Evolutionary conservation across 306 rosid species (phyloP).

Genomic region (Sicyos baderoa): DNA sequence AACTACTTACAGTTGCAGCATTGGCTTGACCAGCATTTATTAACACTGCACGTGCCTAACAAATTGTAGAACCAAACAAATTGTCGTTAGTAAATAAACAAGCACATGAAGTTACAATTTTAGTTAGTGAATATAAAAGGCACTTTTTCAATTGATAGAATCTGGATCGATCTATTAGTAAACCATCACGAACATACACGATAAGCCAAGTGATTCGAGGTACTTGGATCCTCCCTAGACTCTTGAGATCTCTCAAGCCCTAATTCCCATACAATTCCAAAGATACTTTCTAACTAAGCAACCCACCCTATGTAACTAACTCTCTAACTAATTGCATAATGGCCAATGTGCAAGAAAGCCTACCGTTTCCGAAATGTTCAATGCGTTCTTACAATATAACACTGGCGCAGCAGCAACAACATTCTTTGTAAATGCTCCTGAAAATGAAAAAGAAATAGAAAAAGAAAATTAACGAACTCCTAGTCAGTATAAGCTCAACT

Average conservation of each 20-base stretch:
- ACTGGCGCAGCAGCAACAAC: conserved; percentile 98
- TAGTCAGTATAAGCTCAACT: not conserved
- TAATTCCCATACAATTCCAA: too few species aligned
- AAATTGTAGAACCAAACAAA: conserved; percentile 21
- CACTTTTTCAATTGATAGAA: too few species aligned
- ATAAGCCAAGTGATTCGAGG: too few species aligned
- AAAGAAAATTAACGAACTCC: too few species aligned
- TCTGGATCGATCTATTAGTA: too few species aligned
- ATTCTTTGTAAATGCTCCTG: conserved; percentile 83
- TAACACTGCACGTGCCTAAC: conserved; percentile 83
- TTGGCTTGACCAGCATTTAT: conserved; percentile 97
- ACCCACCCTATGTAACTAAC: too few species aligned
- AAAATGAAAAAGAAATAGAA: conserved; percentile 13
- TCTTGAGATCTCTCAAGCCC: too few species aligned
- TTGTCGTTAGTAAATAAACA: not conserved
- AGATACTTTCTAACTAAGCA: too few species aligned
- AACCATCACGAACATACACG: too few species aligned
- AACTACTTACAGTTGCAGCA: conserved; percentile 69
- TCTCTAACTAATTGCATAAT: too few species aligned
- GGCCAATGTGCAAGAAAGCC: conserved; percentile 6
- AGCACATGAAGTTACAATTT: not conserved
- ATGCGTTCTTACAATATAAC: conserved; percentile 51
- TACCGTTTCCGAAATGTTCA: conserved; percentile 54
- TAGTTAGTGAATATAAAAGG: not conserved
- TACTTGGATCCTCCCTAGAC: too few species aligned